These are phyloP conservation scores for Neurospora sp. DNA, from an alignment of 495 filamentous ascomycete genomes.

Conservation along the genomic window DNA sequence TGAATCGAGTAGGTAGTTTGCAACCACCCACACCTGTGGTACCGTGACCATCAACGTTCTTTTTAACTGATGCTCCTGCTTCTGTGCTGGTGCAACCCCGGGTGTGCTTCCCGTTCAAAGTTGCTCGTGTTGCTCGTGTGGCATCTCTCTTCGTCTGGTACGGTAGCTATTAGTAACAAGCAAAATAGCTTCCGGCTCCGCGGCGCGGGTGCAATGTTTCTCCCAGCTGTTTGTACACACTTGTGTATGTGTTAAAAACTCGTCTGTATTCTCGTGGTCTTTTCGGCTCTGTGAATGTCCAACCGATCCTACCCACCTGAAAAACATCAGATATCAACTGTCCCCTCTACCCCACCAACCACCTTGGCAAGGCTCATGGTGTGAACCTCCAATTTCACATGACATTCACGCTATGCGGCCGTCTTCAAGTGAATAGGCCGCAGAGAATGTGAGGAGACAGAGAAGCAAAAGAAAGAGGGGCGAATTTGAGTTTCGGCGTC, in stretches of 20 bases:
- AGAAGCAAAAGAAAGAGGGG: not conserved
- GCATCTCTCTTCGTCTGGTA: not conserved
- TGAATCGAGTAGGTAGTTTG: not conserved
- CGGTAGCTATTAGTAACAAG: not conserved
- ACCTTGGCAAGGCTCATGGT: not conserved
- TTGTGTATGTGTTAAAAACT: not conserved
- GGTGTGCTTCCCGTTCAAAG: not conserved
- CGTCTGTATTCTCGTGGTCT: not conserved
- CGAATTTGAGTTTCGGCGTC: not conserved
- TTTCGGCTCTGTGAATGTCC: not conserved
- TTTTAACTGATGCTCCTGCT: not conserved
- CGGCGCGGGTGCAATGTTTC: not conserved
- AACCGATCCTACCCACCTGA: not conserved
- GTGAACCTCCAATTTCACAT: not conserved
- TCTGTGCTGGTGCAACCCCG: not conserved
- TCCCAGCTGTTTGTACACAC: not conserved
- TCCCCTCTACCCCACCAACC: not conserved
- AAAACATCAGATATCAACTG: not conserved
- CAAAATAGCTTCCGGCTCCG: not conserved
- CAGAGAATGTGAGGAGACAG: not conserved
- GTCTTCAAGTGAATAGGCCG: not conserved
- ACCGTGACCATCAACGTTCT: not conserved
- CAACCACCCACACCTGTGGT: not conserved
- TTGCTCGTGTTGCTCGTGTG: not conserved
- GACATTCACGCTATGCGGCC: not conserved